Base-by-base conservation (phyloP, 2,329 filamentous ascomycete genomes). In the Colletotrichum navitas region DNA sequence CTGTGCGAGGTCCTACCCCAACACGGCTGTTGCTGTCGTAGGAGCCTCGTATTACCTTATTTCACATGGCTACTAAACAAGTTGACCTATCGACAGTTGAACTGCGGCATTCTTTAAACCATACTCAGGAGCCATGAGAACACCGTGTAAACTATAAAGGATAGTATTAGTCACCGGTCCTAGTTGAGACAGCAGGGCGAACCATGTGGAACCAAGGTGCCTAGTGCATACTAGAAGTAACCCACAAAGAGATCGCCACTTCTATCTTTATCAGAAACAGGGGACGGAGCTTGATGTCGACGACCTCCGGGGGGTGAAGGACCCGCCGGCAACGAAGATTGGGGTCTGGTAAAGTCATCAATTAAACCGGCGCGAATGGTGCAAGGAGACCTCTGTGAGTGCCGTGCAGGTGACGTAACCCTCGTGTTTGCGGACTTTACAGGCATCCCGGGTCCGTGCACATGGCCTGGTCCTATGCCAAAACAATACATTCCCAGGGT, bases 401-500 rank as follows among this genome's bases (percentile, higher is more conserved):
- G 60, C 60, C 29, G 24, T 64, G 39, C 34, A 61, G 65, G 60
- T 72, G 69, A 72, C 69, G 69, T 69, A 72, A 60, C 45, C 59
- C 34, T 32, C 58, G 49, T 29, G 69, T 47, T 72, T 69, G 59
- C 68, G 68, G 68, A 68, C 68, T 60, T 54, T 54, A 29, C 65
- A 71, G 16, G 60, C 65, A 41, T n/a, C 29, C 60, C 54, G 69
- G 69, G 69, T 49, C 69, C 66, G 65, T 72, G 69, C 69, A 64
- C 69, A 64, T 65, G 69, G 61, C 69, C 69, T 32, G 39, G 65
- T 64, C 45, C 64, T 47, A 51, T 29, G 39, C 51, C 61, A 63
- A 63, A 63, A 63, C 61, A 63, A 55, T 55, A 26, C 61, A n/a
- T 41, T 32, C 16, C 21, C 24, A 7, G 61, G 49, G 49, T 41